Base-by-base conservation (phyloP, 164 flowering plant species). In the Amborella trichopoda region DNA sequence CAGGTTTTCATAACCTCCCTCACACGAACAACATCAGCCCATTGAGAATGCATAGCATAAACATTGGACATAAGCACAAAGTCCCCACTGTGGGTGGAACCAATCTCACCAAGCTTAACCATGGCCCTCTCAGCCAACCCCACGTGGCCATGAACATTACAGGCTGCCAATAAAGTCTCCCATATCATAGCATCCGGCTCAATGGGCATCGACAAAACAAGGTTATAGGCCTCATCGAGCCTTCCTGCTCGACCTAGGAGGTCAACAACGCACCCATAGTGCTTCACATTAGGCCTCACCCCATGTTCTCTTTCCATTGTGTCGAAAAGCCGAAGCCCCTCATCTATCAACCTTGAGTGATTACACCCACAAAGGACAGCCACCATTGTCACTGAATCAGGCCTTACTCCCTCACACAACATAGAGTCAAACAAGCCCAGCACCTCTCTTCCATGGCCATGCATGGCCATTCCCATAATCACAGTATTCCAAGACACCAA, bases 401-500 rank as follows among this genome's bases (percentile, higher is more conserved):
- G 80, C 8, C 3, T 14, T 5, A 63, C 54, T 5, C 72, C 72
- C 16, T 45, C 26, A 10, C 8, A 23, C 10, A 30, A 54, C 87
- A 90, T 81, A 26, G 59, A 42, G 17, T 67, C 40, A 32, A 86
- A 82, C 48, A 86, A 71, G 55, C 75, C 62, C 13, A 86, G 50
- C 0, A 93, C 87, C 21, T 63, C 49, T 2, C 6, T 0, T 4
- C 73, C 96, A 50, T 68, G 67, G 0, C 94, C 96, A 24, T 90
- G 69, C 75, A 83, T 64, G 11, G 79, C 93, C 26, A 81, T 73
- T 3, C 62, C 85, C 96, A 80, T 80, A 26, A 84, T 75, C 75
- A 87, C 80, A 0, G 95, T 77, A 52, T 87, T 91, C 95, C 95
- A 84, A 2, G 95, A 72, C 23, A 87, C 70, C 23, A 67, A 44